phyloP scores from a whole-genome alignment of 2,329 filamentous ascomycete species.

The Neodidymelliopsis sp. region DNA sequence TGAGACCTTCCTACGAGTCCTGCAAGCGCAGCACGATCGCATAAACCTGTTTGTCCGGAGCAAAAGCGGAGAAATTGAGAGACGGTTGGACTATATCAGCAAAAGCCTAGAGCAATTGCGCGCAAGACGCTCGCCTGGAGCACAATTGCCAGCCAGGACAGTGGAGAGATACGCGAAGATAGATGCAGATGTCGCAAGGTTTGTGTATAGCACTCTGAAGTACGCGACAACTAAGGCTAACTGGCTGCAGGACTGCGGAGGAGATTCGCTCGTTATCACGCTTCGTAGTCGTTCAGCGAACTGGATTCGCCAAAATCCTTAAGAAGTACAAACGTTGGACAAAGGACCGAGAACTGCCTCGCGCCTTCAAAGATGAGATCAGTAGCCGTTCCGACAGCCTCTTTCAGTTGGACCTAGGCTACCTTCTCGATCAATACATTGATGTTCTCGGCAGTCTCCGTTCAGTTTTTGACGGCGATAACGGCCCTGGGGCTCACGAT shows the following conservation, averaged over 20 bases:
- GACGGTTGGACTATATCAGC: conserved; percentile 63
- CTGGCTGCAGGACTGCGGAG: conserved; percentile 64
- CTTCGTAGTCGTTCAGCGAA: conserved; percentile 76
- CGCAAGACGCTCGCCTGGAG: conserved; percentile 25
- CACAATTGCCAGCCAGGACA: conserved; percentile 52
- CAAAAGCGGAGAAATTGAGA: conserved; percentile 79
- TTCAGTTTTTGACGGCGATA: conserved; percentile 51
- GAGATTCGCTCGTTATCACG: conserved; percentile 75
- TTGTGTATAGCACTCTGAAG: conserved; percentile 12
- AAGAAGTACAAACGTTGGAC: conserved; percentile 94
- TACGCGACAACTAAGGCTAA: conserved; percentile 15
- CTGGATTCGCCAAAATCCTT: conserved; percentile 81
- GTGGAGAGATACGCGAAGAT: conserved; percentile 60
- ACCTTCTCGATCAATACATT: conserved; percentile 58
- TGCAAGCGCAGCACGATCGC: conserved; percentile 78
- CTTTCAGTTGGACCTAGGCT: conserved; percentile 69
- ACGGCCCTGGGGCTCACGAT: conserved; percentile 16
- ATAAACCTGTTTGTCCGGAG: conserved; percentile 80
- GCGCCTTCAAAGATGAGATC: conserved; percentile 72
- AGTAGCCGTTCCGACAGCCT: conserved; percentile 74
- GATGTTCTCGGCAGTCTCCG: conserved; percentile 55
- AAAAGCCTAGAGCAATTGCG: conserved; percentile 49
- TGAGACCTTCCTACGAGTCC: conserved; percentile 72
- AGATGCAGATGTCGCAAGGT: conserved; percentile 59
- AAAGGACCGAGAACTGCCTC: conserved; percentile 69